Conservation (phyloP, 73 alveolate species). For the Tetrahymena borealis region DNA sequence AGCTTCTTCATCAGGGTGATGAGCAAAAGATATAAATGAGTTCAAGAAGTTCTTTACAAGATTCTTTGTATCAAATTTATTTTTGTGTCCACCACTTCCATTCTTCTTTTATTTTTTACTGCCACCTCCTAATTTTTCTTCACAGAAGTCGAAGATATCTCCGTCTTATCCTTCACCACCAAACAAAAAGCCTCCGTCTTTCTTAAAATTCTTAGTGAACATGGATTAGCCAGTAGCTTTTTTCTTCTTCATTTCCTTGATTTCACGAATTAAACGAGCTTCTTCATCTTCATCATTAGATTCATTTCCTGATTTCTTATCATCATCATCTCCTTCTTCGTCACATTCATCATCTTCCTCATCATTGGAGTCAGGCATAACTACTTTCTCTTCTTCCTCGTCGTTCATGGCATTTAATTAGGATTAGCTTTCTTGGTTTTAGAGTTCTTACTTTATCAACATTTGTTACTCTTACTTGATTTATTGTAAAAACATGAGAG, state of each 20-base stretch:
- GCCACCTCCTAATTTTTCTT: background rate
- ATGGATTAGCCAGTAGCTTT: background rate
- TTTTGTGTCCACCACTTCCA: background rate
- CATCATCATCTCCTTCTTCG: background rate
- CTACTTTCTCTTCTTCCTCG: background rate
- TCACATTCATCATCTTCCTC: background rate
- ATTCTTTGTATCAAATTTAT: background rate
- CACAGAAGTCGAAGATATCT: background rate
- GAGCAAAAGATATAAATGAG: background rate
- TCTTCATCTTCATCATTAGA: background rate
- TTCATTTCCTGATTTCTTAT: background rate
- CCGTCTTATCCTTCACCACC: background rate
- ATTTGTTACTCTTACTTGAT: background rate
- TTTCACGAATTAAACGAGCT: background rate
- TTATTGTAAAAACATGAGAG: background rate
- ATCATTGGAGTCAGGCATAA: background rate
- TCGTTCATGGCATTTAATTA: background rate
- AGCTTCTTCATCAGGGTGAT: slow-evolving; percentile 3
- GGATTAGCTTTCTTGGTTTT: background rate
- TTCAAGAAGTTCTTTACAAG: background rate
- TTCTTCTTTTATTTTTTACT: background rate
- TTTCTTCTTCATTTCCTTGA: background rate
- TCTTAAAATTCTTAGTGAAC: background rate
- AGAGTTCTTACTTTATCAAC: background rate
- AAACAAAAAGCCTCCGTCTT: background rate